Evolutionary conservation across 805 yeast species (phyloP).

Genomic region (Candida nitratophila): DNA sequence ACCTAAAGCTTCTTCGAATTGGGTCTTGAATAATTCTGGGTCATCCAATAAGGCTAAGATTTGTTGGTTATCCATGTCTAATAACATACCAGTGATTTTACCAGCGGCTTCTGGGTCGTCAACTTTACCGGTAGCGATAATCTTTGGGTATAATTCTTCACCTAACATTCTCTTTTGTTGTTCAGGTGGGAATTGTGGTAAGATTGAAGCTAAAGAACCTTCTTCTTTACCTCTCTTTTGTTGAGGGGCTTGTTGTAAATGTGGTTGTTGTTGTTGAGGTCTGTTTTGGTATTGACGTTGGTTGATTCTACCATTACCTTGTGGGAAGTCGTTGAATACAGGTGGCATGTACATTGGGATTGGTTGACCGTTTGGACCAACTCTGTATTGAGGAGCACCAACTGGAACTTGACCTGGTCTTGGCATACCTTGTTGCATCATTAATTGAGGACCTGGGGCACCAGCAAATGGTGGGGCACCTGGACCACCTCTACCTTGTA

Average conservation of each 20-base stretch:
- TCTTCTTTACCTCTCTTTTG: conserved; percentile 18
- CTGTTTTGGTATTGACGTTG: conserved; percentile 39
- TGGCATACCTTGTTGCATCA: conserved; percentile 59
- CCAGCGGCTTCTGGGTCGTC: conserved; percentile 94
- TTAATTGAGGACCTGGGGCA: conserved; percentile 69
- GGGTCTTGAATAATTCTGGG: conserved; percentile 81
- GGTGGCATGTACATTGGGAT: conserved; percentile 80
- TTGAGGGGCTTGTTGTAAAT: conserved; percentile 17
- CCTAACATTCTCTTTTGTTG: conserved; percentile 97
- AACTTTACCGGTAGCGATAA: conserved; percentile 79
- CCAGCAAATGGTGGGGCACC: conserved; percentile 68
- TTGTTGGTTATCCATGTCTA: conserved; percentile 90
- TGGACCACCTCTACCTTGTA: conserved; percentile 32
- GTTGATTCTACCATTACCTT: conserved; percentile 42
- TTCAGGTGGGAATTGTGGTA: conserved; percentile 67
- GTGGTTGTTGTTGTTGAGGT: conserved; percentile 20
- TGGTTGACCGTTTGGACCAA: conserved; percentile 83
- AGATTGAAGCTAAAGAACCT: conserved; percentile 47
- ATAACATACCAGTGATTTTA: conserved; percentile 97
- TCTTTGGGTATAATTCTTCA: conserved; percentile 93
- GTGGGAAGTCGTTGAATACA: conserved; percentile 59
- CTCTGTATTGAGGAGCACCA: conserved; percentile 53
- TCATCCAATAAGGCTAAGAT: conserved; percentile 84
- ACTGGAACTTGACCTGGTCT: conserved; percentile 59
- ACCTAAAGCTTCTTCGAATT: conserved; percentile 88